Percentiles rank a stretch among this genome's conserved stretches.
phyloP scores from a whole-genome alignment of 345 rosid species.

The Eutrema heterophyllum region DNA sequence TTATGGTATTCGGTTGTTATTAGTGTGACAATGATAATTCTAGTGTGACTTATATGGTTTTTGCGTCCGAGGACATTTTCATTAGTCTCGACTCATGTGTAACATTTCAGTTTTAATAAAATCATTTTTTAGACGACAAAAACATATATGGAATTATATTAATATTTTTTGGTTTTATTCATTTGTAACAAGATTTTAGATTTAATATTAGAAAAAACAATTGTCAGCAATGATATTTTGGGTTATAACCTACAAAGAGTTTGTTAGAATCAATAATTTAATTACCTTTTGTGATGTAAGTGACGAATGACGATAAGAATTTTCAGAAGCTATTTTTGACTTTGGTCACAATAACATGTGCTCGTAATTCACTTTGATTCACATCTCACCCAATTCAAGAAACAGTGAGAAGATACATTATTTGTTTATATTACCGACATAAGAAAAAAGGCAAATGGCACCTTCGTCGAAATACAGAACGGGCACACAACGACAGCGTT shows the following conservation, averaged over 20 bases:
- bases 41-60: too few relatives aligned
- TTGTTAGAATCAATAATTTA: background rate
- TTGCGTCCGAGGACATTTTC: too few relatives aligned
- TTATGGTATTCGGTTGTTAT: background rate
- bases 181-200: background rate
- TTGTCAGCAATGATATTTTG: background rate
- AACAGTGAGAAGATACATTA: background rate
- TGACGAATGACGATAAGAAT: background rate
- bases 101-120: too few relatives aligned
- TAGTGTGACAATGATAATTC: too few relatives aligned
- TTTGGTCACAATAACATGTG: background rate
- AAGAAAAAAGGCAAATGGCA: background rate
- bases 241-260: background rate
- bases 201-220: background rate
- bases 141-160: too few relatives aligned
- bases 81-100: too few relatives aligned
- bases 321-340: constrained; percentile 7
- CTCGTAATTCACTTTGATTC: background rate
- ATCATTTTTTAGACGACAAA: too few relatives aligned
- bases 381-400: background rate
- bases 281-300: background rate
- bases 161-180: background rate
- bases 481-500: background rate
- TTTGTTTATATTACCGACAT: constrained; percentile 22
- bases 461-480: constrained; percentile 8